Base-by-base conservation (phyloP, 495 filamentous ascomycete genomes). In the Chaetomium tenue region DNA sequence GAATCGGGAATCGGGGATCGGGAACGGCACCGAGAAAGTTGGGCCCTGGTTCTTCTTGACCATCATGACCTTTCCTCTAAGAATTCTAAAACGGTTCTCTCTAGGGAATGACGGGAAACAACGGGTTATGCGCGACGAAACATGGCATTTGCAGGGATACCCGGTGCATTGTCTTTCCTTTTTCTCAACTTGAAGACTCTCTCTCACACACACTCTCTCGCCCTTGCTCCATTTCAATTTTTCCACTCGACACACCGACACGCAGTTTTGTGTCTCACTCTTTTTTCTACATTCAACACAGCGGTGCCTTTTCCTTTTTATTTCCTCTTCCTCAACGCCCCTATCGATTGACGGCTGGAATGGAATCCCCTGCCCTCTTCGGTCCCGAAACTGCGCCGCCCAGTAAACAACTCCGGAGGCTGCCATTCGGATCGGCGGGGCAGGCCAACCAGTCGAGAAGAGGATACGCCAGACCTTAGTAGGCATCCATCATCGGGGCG, bases 81-180 rank as follows among this genome's bases (percentile, higher is more conserved):
- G 54, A 57, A 57, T 44, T 16, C 3, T 15, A 44, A 44, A 42
- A 26, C 2, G 33, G 39, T 57, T 6, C 51, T 42, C 54, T 57
- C 7, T 2, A 53, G n/a, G 44, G 30, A 15, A 51, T 48, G 3
- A 52, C 16, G 56, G 42, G 20, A 42, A 26, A 59, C 40, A 48
- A 53, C 22, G 57, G 50, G 39, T 59, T 25, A 58, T 5, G 40
- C 50, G 60, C 28, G 42, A 64, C 48, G 58, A 64, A 61, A 57
- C 28, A 65, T 64, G 44, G 66, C 68, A 70, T 70, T 70, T 66
- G 63, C 57, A 68, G 66, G 66, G 67, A 68, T 66, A 65, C 66
- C 66, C 61, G 63, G 60, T 68, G 69, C 69, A 71, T 68, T 47
- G 39, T 47, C 44, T 44, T 60, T 63, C 42, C 25, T 20, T 50